Conservation (phyloP, 306 rosid species). For the Trifolium pratense region DNA sequence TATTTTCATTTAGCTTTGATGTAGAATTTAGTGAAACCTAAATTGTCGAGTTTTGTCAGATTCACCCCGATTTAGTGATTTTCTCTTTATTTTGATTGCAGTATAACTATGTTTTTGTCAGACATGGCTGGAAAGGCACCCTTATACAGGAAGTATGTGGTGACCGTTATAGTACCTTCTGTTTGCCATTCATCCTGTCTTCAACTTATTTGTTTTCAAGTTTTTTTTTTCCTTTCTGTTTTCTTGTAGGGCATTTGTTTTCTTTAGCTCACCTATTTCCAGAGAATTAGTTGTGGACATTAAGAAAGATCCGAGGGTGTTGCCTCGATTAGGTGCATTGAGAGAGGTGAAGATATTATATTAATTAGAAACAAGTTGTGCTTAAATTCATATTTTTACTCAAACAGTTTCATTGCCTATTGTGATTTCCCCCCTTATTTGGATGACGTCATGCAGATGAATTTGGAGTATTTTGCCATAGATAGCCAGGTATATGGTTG, state of each 20-base stretch:
- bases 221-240: constrained; percentile 32
- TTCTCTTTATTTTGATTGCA: constrained; percentile 56
- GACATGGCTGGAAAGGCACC: constrained; percentile 95
- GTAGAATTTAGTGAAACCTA: constrained; percentile 18
- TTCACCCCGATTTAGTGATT: constrained; percentile 39
- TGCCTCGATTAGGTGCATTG: constrained; percentile 82
- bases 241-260: constrained; percentile 89
- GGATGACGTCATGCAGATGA: constrained; percentile 76
- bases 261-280: constrained; percentile 88
- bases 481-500: constrained; percentile 83
- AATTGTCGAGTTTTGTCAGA: constrained; percentile 28
- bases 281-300: constrained; percentile 72
- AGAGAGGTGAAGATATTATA: constrained; percentile 68
- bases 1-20: constrained; percentile 37
- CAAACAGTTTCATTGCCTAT: constrained; percentile 33
- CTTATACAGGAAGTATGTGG: constrained; percentile 85
- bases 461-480: constrained; percentile 92
- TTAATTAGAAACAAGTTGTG: constrained; percentile 36
- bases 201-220: constrained; percentile 35
- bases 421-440: constrained; percentile 38
- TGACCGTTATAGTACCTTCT: constrained; percentile 35
- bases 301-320: constrained; percentile 72
- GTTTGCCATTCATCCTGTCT: constrained; percentile 17
- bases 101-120: constrained; percentile 84
- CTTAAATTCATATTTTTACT: constrained; percentile 29